These are phyloP conservation scores for Hibiscus trionum DNA, from an alignment of 345 rosid species.

Conservation along the genomic window DNA sequence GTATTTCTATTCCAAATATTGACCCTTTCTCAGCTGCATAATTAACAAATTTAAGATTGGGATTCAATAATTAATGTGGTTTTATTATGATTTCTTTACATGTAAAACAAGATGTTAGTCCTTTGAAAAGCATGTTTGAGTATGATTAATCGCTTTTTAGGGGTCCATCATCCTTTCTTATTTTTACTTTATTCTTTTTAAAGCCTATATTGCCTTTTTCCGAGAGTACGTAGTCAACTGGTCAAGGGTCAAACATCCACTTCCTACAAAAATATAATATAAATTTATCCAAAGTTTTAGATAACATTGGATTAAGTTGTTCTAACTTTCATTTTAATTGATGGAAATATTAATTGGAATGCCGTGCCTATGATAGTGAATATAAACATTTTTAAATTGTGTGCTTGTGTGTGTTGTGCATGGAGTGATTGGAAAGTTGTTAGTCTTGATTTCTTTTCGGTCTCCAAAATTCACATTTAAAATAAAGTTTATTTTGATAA, in stretches of 20 bases:
- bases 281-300: not conserved
- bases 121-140: not conserved
- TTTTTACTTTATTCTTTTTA: not conserved
- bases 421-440: not conserved
- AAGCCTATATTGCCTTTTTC: not conserved
- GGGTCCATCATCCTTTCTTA: not conserved
- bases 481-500: too few species aligned
- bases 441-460: too few species aligned
- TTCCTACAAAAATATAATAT: not conserved
- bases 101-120: not conserved
- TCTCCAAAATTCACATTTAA: too few species aligned
- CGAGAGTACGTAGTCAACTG: not conserved
- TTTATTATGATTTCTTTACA: not conserved
- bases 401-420: not conserved
- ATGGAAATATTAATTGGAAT: too few species aligned
- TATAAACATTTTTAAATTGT: not conserved
- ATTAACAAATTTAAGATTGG: not conserved
- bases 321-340: not conserved
- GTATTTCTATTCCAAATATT: too few species aligned
- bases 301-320: not conserved
- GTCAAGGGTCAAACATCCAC: conserved; percentile 6
- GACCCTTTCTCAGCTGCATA: too few species aligned
- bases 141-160: conserved; percentile 8
- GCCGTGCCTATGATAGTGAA: not conserved
- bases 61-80: too few species aligned